Conservation (phyloP, 257 asterid genomes). For the Solanum megistacrolobum region DNA sequence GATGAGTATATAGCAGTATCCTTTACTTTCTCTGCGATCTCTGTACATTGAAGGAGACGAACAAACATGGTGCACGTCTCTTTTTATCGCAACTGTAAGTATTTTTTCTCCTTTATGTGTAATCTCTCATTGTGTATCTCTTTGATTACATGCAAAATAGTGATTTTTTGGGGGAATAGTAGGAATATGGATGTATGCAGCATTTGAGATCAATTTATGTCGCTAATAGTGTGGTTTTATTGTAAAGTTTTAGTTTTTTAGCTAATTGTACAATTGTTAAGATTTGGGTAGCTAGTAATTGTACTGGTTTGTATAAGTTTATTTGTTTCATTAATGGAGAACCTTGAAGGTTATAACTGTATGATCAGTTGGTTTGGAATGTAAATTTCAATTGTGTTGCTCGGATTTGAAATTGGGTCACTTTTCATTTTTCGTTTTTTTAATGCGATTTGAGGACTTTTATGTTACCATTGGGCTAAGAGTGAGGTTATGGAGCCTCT, state of each 20-base stretch:
- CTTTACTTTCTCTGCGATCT: neutral
- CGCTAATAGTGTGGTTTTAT: neutral
- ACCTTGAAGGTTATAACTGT: neutral
- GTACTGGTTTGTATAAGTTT: neutral
- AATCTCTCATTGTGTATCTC: neutral
- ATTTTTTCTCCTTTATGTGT: neutral
- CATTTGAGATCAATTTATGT: neutral
- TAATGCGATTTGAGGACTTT: neutral
- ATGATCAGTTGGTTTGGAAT: neutral
- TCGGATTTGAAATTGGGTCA: neutral
- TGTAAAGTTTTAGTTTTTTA: neutral
- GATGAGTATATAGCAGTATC: neutral
- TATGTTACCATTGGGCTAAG: neutral
- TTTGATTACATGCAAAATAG: neutral
- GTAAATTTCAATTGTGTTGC: neutral
- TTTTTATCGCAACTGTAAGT: neutral
- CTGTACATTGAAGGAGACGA: neutral
- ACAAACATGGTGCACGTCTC: neutral
- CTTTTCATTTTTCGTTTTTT: neutral
- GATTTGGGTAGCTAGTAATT: neutral
- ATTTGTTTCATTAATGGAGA: neutral
- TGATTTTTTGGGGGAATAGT: neutral
- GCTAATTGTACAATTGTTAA: neutral
- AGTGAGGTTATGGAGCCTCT: neutral
- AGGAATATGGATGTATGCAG: neutral